Evolutionary conservation across 768 basidiomycete genomes (phyloP), one percentile per base, ranked within the genome.

Genomic region (Kwoniella sp.): DNA sequence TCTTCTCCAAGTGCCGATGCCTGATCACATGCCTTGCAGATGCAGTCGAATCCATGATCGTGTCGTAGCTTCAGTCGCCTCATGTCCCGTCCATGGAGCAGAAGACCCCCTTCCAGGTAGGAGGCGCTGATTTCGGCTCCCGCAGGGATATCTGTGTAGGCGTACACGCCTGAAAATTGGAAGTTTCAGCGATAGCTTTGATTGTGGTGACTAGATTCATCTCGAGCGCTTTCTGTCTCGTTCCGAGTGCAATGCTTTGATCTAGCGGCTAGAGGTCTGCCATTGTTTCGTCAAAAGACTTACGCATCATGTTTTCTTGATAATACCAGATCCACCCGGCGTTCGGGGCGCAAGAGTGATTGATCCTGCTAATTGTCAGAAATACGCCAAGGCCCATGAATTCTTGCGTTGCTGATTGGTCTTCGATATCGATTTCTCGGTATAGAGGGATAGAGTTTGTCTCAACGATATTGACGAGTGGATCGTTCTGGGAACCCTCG

Each of bases 321-420:
- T 30, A 21, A 25, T 57, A 47, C 65, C 65, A 67, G 1, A 10
- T 58, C 65, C 65, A 67, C 10, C 55, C 56, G 25, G 60, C 47
- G 22, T 67, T 67, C 7, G 60, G 65, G 6, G 48, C n/a, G 27
- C 65, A 66, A 2, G 51, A 50, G 27, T 66, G 65, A 30, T 67
- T 62, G 26, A 67, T 36, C 22, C 60, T 21, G n/a, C 30, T 58
- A 10, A 63, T 58, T 8, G n/a, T 37, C 17, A 33, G 22, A 26
- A 67, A 67, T 19, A 67, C 1, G 2, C 65, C 65, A 7, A 57
- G 47, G 27, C 22, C 24, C n/a, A 33, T 12, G 27, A 29, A 24
- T 2, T 27, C n/a, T 29, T 27, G 27, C 24, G 10, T n/a, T 22
- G 15, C 15, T 10, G 24, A 12, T 64, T 22, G 17, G 9, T 25